Evolutionary conservation across 257 asterid species (phyloP), one percentile per base, ranked within the genome.

Genomic region (Mitragyna speciosa): DNA sequence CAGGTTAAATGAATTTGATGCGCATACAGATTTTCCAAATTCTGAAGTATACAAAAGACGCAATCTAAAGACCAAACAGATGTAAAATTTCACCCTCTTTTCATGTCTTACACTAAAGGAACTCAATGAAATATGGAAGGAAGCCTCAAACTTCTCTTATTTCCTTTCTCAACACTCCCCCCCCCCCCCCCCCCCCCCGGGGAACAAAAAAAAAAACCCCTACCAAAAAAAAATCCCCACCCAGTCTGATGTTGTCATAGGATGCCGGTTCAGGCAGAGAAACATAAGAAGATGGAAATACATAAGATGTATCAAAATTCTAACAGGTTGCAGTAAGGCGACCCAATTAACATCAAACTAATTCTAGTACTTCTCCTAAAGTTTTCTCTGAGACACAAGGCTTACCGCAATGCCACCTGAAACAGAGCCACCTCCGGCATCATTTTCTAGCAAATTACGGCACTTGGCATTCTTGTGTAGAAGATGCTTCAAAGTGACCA

Each of bases 401-500:
- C 97, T 89, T 88, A 96, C 99, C 79, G 97, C 88, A 20, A 96
- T 88, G 51, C 90, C 91, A 82, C 99, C 98, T n/a, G 98, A 92
- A 69, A 96, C 97, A 76, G 97, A 92, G 77, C 99, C 98, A 73
- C 99, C 99, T 45, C 97, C 99, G 61, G 95, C 90, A 73, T 96
- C 98, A 79, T 90, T 96, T 89, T 94, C 99, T 77, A 96, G 88
- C 83, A 96, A 86, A 82, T 91, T 93, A 61, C 97, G 95, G 84
- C 98, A 94, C 84, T 91, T 93, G 83, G 80, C 85, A 79, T 92
- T 96, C 95, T 91, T 96, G 81, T 86, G 92, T 47, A 96, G 96
- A 80, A 94, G 94, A 84, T 93, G 97, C 90, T 87, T 96, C 69
- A 91, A 85, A 9, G 98, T 90, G 56, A 90, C 95, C 88, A 95